Conservation (phyloP, 441 rosid genomes). For the Adansonia rubrostipa region DNA sequence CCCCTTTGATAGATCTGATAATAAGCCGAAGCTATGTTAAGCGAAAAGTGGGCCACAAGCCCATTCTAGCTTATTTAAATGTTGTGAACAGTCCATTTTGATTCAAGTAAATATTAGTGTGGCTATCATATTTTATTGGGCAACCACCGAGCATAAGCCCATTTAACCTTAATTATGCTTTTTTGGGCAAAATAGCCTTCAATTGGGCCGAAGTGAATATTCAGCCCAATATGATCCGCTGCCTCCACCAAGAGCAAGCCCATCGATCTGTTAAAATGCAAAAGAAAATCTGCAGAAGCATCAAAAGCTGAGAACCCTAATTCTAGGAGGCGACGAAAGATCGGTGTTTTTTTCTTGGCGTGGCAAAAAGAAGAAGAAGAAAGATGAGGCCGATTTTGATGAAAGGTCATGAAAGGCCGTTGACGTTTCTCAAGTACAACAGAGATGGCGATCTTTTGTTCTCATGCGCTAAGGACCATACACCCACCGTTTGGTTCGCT, state of each 20-base stretch:
- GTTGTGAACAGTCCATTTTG: no score
- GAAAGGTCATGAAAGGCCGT: constrained; percentile 98
- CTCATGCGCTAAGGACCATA: constrained; percentile 94
- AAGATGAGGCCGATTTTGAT: constrained; percentile 90
- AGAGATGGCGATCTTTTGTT: constrained; percentile 89
- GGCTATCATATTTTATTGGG: no score
- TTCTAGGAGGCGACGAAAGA: background rate
- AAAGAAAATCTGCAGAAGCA: background rate
- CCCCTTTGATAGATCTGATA: no score
- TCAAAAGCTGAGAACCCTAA: constrained; percentile 2
- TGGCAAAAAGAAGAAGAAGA: background rate
- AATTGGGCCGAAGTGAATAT: no score
- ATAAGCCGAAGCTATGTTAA: no score
- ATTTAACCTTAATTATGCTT: no score
- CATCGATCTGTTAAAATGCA: background rate
- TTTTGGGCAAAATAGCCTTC: no score
- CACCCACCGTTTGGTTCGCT: constrained; percentile 92
- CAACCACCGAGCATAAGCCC: no score
- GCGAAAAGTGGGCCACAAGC: background rate
- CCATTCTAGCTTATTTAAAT: background rate
- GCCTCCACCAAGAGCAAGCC: background rate
- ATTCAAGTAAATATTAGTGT: no score
- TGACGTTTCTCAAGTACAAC: constrained; percentile 86
- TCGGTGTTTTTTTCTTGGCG: background rate
- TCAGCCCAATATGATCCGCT: no score